A percentile compares a stretch with the other conserved stretches of the same genome.
phyloP scores from a whole-genome alignment of 2,329 filamentous ascomycete species.

The Aspergillus chevalieri region DNA sequence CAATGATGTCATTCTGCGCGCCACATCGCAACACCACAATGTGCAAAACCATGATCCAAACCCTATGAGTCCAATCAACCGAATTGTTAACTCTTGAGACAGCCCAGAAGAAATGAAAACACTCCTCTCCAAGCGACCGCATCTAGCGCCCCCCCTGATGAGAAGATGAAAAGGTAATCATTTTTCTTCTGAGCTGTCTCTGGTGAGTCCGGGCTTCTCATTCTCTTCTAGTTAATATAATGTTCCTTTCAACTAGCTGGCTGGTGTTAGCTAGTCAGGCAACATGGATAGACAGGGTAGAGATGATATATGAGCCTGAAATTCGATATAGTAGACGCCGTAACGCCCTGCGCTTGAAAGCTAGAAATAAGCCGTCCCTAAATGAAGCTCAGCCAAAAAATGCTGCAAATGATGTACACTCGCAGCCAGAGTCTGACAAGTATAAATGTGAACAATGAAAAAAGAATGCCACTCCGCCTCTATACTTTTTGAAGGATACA shows the following conservation, averaged over 20 bases:
- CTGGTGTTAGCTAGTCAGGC: not conserved
- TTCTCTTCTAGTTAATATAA: not conserved
- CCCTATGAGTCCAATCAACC: too few species aligned
- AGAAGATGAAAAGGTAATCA: slow-evolving; percentile 20
- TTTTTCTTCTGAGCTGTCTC: not conserved
- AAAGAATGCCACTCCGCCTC: too few species aligned
- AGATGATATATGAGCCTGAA: not conserved
- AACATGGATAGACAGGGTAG: not conserved
- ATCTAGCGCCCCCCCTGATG: slow-evolving; percentile 31
- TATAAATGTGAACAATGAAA: not conserved
- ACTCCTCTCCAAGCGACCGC: slow-evolving; percentile 33
- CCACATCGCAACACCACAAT: too few species aligned
- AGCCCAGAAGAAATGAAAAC: not conserved
- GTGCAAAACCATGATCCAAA: too few species aligned
- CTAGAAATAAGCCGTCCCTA: not conserved
- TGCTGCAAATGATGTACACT: not conserved
- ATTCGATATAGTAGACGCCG: not conserved
- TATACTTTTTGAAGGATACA: too few species aligned
- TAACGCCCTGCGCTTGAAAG: not conserved
- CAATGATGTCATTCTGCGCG: not conserved
- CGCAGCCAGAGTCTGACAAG: not conserved
- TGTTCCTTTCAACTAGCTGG: not conserved
- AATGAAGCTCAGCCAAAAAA: not conserved
- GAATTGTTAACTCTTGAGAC: not conserved
- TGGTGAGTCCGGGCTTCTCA: not conserved